Evolutionary conservation across 164 flowering plant genomes (phyloP).

Genomic region (Magnolia kwangsiensis): DNA sequence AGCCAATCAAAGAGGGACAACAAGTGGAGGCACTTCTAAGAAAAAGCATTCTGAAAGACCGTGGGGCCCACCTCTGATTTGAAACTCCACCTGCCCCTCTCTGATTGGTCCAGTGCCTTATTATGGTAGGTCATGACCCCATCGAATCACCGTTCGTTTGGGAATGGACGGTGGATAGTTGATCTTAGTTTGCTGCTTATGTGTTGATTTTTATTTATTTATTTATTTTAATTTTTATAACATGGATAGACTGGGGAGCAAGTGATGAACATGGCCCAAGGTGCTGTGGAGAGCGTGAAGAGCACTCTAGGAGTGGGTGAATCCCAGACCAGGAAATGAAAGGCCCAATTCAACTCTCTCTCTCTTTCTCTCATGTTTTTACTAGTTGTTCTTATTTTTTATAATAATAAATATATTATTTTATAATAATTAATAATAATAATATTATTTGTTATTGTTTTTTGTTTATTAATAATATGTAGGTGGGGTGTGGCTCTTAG

Average conservation of each 20-base stretch:
- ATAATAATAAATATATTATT: neutral
- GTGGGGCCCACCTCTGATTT: no score
- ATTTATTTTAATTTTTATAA: neutral
- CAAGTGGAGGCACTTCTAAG: no score
- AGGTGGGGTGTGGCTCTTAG: neutral
- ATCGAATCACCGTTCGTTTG: no score
- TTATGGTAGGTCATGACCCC: no score
- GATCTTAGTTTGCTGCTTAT: no score
- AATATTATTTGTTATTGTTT: neutral
- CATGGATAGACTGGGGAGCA: conserved; percentile 38
- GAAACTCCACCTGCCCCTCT: no score
- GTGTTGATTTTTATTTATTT: neutral
- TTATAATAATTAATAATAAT: neutral
- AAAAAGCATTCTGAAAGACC: no score
- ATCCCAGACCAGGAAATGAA: neutral
- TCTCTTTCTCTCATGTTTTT: neutral
- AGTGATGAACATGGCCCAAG: conserved; percentile 37
- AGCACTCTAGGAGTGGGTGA: conserved; percentile 35
- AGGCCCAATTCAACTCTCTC: neutral
- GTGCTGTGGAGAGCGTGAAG: conserved; percentile 40
- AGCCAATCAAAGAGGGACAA: no score
- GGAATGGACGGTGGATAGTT: no score
- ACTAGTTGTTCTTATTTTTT: neutral
- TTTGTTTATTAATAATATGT: neutral
- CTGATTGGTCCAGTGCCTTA: no score